These are phyloP conservation scores for Debaryomycetaceae sp. DNA, from an alignment of 1,139 yeast genomes.

Conservation along the genomic window DNA sequence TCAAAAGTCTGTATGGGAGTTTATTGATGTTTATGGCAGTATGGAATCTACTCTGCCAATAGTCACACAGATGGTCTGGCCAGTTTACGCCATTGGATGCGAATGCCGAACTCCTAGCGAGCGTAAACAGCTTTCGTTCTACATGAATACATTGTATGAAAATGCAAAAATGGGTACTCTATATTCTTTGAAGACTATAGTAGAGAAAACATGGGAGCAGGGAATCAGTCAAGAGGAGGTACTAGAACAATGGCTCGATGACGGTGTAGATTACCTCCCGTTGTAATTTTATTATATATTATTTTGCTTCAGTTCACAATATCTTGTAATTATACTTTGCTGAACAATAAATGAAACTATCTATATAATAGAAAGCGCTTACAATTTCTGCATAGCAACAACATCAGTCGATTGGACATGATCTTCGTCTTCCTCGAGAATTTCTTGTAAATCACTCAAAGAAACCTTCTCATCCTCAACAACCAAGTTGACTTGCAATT, in stretches of 20 bases:
- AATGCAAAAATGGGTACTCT: conserved; percentile 53
- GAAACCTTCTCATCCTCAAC: conserved; percentile 97
- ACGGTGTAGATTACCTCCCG: conserved; percentile 49
- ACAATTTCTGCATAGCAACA: conserved; percentile 98
- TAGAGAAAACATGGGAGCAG: conserved; percentile 40
- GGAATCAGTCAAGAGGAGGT: conserved; percentile 37
- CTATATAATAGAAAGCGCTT: conserved; percentile 28
- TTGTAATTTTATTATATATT: conserved; percentile 6
- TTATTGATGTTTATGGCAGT: conserved; percentile 40
- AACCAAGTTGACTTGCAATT: conserved; percentile 97
- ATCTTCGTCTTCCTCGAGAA: conserved; percentile 94
- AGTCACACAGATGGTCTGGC: conserved; percentile 61
- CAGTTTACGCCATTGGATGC: conserved; percentile 46
- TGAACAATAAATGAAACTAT: neutral
- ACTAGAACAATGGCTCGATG: conserved; percentile 41
- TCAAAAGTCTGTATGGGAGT: conserved; percentile 36
- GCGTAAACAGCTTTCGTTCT: conserved; percentile 20
- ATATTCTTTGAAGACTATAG: conserved; percentile 34
- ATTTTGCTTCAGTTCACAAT: neutral
- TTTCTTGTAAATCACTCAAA: conserved; percentile 79
- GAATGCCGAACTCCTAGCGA: conserved; percentile 32
- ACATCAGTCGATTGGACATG: conserved; percentile 97
- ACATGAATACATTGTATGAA: conserved; percentile 37
- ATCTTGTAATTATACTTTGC: neutral
- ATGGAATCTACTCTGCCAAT: conserved; percentile 42